Evolutionary conservation across 169 alveolate species (phyloP).

Genomic region (Plasmodium inui): DNA sequence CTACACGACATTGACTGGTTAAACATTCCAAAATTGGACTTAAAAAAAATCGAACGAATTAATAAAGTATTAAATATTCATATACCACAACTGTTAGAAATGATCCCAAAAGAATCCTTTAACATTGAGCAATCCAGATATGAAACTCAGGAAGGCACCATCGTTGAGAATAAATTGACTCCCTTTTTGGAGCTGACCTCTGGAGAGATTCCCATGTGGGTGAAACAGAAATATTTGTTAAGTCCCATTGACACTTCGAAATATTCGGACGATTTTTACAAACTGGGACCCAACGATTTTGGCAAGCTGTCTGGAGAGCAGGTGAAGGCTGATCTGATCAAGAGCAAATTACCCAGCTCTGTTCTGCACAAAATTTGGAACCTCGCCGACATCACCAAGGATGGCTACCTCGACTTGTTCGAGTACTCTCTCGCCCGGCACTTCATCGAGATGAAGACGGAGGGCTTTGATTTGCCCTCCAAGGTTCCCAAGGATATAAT

Average conservation of each 20-base stretch:
- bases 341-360: conserved; percentile 78
- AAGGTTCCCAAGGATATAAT: conserved; percentile 67
- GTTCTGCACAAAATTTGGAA: conserved; percentile 81
- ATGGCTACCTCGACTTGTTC: conserved; percentile 79
- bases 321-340: conserved; percentile 78
- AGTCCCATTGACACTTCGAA: conserved; percentile 67
- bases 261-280: conserved; percentile 76
- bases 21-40: conserved; percentile 76
- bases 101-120: conserved; percentile 76
- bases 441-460: conserved; percentile 78
- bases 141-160: conserved; percentile 61
- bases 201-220: conserved; percentile 72
- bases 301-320: conserved; percentile 77
- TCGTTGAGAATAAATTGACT: conserved; percentile 66
- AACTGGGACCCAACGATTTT: conserved; percentile 68
- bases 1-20: conserved; percentile 67
- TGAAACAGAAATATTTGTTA: conserved; percentile 33
- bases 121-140: conserved; percentile 4
- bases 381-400: conserved; percentile 77
- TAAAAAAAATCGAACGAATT: conserved; percentile 66
- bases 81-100: conserved; percentile 78
- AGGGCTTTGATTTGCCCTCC: conserved; percentile 78
- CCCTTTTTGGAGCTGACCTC: conserved; percentile 60
- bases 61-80: conserved; percentile 67
- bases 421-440: conserved; percentile 79